Evolutionary conservation across 441 rosid species (phyloP).

Genomic region (Rhodomyrtus psidioides): DNA sequence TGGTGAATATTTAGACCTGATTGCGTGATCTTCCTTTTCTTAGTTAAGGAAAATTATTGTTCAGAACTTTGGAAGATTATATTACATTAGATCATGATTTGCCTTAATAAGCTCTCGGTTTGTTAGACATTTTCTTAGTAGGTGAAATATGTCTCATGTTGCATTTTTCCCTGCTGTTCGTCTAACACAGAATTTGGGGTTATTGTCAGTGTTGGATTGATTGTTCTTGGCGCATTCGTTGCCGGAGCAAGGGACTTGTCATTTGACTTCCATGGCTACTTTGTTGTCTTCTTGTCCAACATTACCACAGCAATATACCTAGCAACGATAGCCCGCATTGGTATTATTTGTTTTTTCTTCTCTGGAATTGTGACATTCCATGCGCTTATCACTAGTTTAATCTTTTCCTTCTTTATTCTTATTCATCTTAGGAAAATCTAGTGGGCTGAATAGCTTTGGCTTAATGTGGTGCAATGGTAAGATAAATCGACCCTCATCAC

Average conservation of each 20-base stretch:
- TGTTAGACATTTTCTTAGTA: background rate
- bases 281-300: constrained; percentile 78
- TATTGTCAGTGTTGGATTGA: constrained; percentile 85
- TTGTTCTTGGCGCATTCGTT: constrained; percentile 77
- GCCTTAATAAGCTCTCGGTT: background rate
- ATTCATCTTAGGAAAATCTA: constrained; percentile 69
- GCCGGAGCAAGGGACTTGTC: constrained; percentile 98
- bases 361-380: background rate
- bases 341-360: constrained; percentile 25
- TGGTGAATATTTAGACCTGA: background rate
- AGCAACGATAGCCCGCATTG: constrained; percentile 81
- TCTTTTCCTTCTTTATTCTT: background rate
- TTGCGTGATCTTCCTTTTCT: background rate
- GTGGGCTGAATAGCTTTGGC: constrained; percentile 96
- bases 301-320: constrained; percentile 86
- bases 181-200: constrained; percentile 32
- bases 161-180: constrained; percentile 1
- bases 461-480: constrained; percentile 99
- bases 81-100: background rate
- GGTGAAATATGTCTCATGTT: background rate
- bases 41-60: background rate
- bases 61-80: background rate
- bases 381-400: constrained; percentile 1
- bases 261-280: constrained; percentile 85
- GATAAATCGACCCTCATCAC: constrained; percentile 1